Base-by-base conservation (phyloP, 805 yeast species). In the Naumovozyma dairenensis region DNA sequence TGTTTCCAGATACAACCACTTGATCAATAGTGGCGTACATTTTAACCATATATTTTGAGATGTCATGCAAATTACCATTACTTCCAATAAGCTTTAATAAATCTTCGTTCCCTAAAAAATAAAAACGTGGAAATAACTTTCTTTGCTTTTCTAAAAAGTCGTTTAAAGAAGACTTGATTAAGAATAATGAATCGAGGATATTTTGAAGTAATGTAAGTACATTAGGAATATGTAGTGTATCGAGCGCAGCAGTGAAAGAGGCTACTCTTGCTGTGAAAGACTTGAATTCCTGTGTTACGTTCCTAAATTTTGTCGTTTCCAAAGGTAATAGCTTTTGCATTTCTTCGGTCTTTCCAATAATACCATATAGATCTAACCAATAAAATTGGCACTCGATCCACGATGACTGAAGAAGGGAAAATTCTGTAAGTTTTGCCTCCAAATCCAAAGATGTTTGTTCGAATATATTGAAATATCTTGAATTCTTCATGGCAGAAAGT, bases 81-180 rank as follows among this genome's bases (percentile, higher is more conserved):
- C 77, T 69, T 2, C 96, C 95, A 22, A 89, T 69, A 25, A 89
- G 70, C 40, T 84, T 94, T 21, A 89, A 60, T 20, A 89, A 58
- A 51, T 89, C 96, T 39, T 86, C 95, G 51, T 89, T 89, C 5
- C 96, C 96, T 18, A 89, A 60, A 50, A 89, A 87, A 48, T 79
- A 86, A 36, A 86, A 78, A 30, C 96, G 66, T 1, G 95, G 87
- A 46, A 80, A 89, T 1, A 66, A 38, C 27, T 71, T 78, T 41
- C 97, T 62, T 51, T 87, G 94, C 25, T 69, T 71, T 45, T 87
- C 96, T 21, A 89, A 61, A 51, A 77, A 89, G 6, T 83, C 89
- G 9, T 76, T 66, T 10, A 89, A 62, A 0, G 95, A 77, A 34
- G 67, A 71, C 29, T 77, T 68, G 2, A 84, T 70, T 41, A 67